phyloP scores from a whole-genome alignment of 2,329 filamentous ascomycete genomes.

The Penicillium sp. region DNA sequence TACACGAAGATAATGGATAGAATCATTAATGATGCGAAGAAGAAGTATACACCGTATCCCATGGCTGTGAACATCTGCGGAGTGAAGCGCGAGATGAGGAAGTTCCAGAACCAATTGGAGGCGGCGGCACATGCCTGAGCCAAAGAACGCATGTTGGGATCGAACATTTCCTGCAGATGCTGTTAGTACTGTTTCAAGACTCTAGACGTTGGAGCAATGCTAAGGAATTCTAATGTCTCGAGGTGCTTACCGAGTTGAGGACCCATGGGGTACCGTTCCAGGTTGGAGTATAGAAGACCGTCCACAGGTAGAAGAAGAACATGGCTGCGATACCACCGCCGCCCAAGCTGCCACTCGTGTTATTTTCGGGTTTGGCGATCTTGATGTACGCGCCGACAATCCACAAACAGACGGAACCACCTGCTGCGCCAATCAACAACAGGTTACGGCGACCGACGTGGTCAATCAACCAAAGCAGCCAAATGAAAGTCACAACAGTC shows the following conservation, averaged over 20 bases:
- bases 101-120: slow-evolving; percentile 40
- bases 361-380: slow-evolving; percentile 28
- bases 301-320: slow-evolving; percentile 73
- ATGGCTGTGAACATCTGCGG: slow-evolving; percentile 44
- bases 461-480: slow-evolving; percentile 68
- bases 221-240: neutral
- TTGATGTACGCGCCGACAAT: slow-evolving; percentile 40
- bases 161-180: slow-evolving; percentile 60
- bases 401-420: slow-evolving; percentile 51
- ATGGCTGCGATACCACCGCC: slow-evolving; percentile 46
- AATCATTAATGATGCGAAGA: slow-evolving; percentile 63
- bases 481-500: slow-evolving; percentile 65
- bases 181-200: slow-evolving; percentile 10
- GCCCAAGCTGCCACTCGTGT: slow-evolving; percentile 22
- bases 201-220: neutral
- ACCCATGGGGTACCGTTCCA: slow-evolving; percentile 79
- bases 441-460: slow-evolving; percentile 60
- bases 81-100: slow-evolving; percentile 39
- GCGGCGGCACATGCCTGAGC: slow-evolving; percentile 65
- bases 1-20: slow-evolving; percentile 57
- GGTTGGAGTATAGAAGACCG: slow-evolving; percentile 67
- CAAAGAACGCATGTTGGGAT: slow-evolving; percentile 65
- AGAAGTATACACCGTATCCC: slow-evolving; percentile 63
- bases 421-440: slow-evolving; percentile 62
- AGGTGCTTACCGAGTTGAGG: slow-evolving; percentile 53